A percentile compares a stretch with the other conserved stretches of the same genome.
Evolutionary conservation across 495 filamentous ascomycete species (phyloP).

Genomic region (Penicillium bovifimosum): DNA sequence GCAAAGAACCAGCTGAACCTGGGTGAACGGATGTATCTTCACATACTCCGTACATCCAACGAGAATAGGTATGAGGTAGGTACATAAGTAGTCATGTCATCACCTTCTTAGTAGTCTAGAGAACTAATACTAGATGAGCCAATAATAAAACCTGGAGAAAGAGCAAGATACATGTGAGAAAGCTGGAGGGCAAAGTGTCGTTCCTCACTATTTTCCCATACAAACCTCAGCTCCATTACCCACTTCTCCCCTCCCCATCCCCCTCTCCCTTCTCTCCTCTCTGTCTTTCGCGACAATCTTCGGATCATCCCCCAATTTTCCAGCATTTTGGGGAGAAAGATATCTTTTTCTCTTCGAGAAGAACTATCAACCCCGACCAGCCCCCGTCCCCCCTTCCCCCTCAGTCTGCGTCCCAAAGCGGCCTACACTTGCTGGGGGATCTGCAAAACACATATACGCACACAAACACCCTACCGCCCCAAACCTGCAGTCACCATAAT

Average conservation of each 20-base stretch:
- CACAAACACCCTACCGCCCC: constrained; percentile 17
- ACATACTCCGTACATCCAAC: no score
- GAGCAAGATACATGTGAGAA: not conserved
- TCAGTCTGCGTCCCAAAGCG: constrained; percentile 4
- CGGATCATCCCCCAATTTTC: not conserved
- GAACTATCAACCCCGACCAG: not conserved
- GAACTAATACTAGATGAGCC: no score
- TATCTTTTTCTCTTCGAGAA: not conserved
- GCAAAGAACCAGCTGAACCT: not conserved
- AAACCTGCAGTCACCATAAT: not conserved
- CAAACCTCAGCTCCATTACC: constrained; percentile 19
- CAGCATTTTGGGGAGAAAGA: not conserved
- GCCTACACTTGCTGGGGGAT: constrained; percentile 9
- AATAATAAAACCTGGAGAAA: not conserved
- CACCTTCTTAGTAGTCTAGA: not conserved
- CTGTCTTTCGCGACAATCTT: constrained; percentile 12
- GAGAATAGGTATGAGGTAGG: not conserved
- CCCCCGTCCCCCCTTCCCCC: no score
- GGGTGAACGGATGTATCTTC: no score
- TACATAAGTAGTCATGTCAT: not conserved
- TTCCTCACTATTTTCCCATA: constrained; percentile 20
- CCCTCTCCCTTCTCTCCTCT: constrained; percentile 12
- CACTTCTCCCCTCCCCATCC: constrained; percentile 15
- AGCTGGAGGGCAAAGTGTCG: not conserved
- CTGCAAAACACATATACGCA: constrained; percentile 22